These are phyloP conservation scores for Solanum chmielewskii DNA, from an alignment of 257 asterid genomes.

Conservation along the genomic window DNA sequence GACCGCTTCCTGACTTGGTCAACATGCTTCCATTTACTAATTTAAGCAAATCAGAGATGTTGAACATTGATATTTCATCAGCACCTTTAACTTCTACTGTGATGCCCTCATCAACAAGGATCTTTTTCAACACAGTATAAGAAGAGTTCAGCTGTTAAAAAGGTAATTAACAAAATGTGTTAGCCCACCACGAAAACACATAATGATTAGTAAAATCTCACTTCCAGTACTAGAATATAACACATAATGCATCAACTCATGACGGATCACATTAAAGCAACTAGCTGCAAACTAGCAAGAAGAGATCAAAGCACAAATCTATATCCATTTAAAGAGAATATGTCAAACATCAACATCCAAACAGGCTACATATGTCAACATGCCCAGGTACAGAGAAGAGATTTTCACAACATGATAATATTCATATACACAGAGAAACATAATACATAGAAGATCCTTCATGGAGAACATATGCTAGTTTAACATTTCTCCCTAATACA, in stretches of 20 bases:
- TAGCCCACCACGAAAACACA: not conserved
- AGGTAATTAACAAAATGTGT: not conserved
- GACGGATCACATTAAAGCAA: not conserved
- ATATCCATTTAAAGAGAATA: not conserved
- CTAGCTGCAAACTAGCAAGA: not conserved
- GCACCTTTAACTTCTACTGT: slow-evolving; percentile 59
- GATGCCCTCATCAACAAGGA: slow-evolving; percentile 69
- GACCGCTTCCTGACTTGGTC: slow-evolving; percentile 3
- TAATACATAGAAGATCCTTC: not conserved
- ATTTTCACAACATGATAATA: not conserved
- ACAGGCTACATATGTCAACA: not conserved
- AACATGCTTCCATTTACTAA: slow-evolving; percentile 15
- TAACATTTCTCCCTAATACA: not conserved
- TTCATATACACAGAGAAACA: not conserved
- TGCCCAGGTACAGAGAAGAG: not conserved
- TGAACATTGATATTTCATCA: slow-evolving; percentile 44
- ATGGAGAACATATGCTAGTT: not conserved
- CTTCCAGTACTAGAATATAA: not conserved
- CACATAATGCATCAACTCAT: not conserved
- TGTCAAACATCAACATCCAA: not conserved
- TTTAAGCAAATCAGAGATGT: slow-evolving; percentile 17
- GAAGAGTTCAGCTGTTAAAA: slow-evolving; percentile 41
- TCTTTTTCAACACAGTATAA: slow-evolving; percentile 42
- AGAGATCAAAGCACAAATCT: not conserved
- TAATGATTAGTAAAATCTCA: not conserved